Percentiles rank a stretch among this genome's conserved stretches.
Conservation (phyloP, 2,329 filamentous ascomycete genomes). For the Colletotrichum zoysiae region DNA sequence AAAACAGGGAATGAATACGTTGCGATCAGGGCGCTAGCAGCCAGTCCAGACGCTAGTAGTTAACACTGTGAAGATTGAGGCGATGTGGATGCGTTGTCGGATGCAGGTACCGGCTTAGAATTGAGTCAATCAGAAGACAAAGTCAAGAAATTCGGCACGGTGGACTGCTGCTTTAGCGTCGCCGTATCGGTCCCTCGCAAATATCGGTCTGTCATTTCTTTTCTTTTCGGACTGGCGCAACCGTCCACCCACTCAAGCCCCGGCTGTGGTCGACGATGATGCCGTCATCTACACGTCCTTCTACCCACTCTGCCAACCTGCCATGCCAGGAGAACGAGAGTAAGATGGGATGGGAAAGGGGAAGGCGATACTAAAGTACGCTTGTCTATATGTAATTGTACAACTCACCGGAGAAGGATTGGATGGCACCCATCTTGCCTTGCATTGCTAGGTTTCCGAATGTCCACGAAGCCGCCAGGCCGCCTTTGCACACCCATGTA, state of each 20-base stretch:
- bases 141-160: not conserved
- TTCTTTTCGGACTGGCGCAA: constrained; percentile 5
- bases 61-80: constrained; percentile 10
- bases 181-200: constrained; percentile 1
- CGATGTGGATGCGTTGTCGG: constrained; percentile 30
- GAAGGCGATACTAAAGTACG: not conserved
- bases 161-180: constrained; percentile 13
- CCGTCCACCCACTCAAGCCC: not conserved
- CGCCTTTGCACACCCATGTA: not conserved
- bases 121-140: constrained; percentile 11
- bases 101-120: constrained; percentile 42
- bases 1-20: not conserved
- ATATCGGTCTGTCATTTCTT: not conserved
- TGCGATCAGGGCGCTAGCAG: not conserved
- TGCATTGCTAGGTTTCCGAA: not conserved
- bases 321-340: not conserved
- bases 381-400: not conserved
- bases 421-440: not conserved
- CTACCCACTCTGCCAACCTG: constrained; percentile 6
- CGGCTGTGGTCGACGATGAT: constrained; percentile 7
- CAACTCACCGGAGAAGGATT: not conserved
- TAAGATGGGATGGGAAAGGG: not conserved
- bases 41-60: not conserved
- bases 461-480: not conserved
- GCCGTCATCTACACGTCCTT: constrained; percentile 32